Conservation (phyloP, 75 land plant genomes). For the Isoetes taiwanensis region DNA sequence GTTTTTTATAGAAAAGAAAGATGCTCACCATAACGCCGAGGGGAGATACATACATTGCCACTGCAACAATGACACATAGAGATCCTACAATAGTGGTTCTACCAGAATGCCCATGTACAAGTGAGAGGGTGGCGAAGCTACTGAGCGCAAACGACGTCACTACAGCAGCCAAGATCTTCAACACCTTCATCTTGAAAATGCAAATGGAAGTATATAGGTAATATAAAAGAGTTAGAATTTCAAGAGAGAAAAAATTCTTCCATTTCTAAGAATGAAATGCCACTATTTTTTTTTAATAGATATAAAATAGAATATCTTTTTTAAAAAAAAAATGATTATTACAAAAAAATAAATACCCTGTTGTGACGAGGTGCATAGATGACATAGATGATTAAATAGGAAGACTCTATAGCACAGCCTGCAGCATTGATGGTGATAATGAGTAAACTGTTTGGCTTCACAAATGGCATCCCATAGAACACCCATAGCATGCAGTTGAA, state of each 20-base stretch:
- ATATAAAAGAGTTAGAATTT: neutral
- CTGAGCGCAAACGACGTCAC: neutral
- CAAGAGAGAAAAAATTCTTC: neutral
- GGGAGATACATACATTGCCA: conserved; percentile 18
- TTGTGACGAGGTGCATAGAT: conserved; percentile 21
- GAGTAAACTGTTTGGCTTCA: conserved; percentile 41
- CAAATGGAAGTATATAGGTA: neutral
- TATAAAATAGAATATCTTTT: neutral
- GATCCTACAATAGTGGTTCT: conserved; percentile 10
- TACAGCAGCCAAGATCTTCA: neutral
- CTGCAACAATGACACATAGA: conserved; percentile 2
- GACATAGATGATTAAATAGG: conserved; percentile 41
- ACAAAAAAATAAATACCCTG: conserved; percentile 6
- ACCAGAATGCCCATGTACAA: neutral
- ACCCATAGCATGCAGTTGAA: conserved; percentile 69
- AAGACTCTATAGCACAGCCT: conserved; percentile 38
- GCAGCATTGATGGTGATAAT: conserved; percentile 60
- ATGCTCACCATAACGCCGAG: conserved; percentile 11
- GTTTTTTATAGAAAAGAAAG: neutral
- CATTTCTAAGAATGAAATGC: no score
- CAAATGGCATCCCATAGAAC: conserved; percentile 54
- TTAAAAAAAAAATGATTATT: neutral
- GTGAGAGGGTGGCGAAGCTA: neutral
- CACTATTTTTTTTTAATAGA: no score
- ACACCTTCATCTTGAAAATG: conserved; percentile 3